These are phyloP conservation scores for Xylaria sp. DNA, from an alignment of 2,329 filamentous ascomycete genomes.

Conservation along the genomic window DNA sequence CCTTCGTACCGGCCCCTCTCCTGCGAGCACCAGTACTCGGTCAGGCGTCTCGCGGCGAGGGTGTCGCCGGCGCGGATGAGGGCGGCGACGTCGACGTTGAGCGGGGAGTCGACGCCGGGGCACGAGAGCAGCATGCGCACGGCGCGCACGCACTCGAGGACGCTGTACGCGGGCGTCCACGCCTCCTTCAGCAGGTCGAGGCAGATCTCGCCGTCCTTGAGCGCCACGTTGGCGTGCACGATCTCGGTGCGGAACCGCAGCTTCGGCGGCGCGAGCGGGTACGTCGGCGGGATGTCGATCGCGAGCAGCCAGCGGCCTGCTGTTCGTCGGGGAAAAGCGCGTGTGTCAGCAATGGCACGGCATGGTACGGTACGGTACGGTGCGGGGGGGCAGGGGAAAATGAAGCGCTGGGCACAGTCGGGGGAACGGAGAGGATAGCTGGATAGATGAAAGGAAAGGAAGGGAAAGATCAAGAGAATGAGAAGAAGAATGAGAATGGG, in stretches of 20 bases:
- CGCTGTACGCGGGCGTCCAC: slow-evolving; percentile 87
- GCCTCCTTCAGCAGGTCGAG: slow-evolving; percentile 80
- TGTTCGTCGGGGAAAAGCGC: slow-evolving; percentile 35
- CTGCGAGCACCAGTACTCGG: slow-evolving; percentile 69
- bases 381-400: neutral
- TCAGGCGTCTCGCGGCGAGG: slow-evolving; percentile 70
- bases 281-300: slow-evolving; percentile 76
- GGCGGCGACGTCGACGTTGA: slow-evolving; percentile 80
- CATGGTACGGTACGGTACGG: too few species aligned
- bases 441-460: neutral
- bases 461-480: neutral
- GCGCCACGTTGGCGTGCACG: slow-evolving; percentile 79
- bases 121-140: slow-evolving; percentile 72
- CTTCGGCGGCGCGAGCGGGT: slow-evolving; percentile 78
- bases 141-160: slow-evolving; percentile 74
- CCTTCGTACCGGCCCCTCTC: slow-evolving; percentile 56
- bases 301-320: slow-evolving; percentile 81
- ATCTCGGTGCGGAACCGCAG: slow-evolving; percentile 84
- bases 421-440: neutral
- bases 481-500: neutral
- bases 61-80: slow-evolving; percentile 71
- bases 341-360: neutral
- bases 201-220: slow-evolving; percentile 85
- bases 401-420: neutral
- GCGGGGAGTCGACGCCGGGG: slow-evolving; percentile 74